Evolutionary conservation across 2,329 filamentous ascomycete genomes (phyloP).

Genomic region (Talaromyces sp.): DNA sequence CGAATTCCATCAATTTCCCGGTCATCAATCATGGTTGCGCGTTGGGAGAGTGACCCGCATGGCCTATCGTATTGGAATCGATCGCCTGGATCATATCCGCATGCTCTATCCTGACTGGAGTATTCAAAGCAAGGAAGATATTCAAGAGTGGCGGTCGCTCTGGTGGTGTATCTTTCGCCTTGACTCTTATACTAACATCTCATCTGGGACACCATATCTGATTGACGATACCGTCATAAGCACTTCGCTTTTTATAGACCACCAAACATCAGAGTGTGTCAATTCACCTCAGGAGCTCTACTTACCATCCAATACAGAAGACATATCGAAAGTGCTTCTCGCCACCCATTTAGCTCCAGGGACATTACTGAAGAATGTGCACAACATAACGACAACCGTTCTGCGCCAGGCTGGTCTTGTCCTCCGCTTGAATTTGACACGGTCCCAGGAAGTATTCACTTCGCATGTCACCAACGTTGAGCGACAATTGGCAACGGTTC

Average conservation of each 20-base stretch:
- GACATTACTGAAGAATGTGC: background rate
- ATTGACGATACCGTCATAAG: background rate
- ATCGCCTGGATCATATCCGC: conserved; percentile 33
- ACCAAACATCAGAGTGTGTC: background rate
- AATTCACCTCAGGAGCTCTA: background rate
- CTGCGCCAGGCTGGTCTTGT: background rate
- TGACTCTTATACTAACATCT: conserved; percentile 35
- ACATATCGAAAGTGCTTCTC: background rate
- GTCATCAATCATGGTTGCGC: conserved; percentile 32
- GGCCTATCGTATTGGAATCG: conserved; percentile 33
- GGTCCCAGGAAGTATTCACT: background rate
- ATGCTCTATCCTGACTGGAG: conserved; percentile 27
- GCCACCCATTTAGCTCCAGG: background rate
- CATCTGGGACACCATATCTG: background rate
- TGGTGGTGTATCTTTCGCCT: conserved; percentile 40
- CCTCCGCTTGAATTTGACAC: background rate
- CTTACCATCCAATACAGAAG: background rate
- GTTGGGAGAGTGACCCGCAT: conserved; percentile 34
- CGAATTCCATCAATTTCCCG: conserved; percentile 38
- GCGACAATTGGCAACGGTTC: conserved; percentile 21
- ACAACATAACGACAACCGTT: background rate
- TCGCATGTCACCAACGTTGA: background rate
- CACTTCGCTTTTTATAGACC: background rate
- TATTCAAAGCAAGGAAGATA: conserved; percentile 27
- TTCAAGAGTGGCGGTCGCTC: conserved; percentile 35